Evolutionary conservation across 2,329 filamentous ascomycete genomes (phyloP).

Genomic region (Xylariaceae sp.): DNA sequence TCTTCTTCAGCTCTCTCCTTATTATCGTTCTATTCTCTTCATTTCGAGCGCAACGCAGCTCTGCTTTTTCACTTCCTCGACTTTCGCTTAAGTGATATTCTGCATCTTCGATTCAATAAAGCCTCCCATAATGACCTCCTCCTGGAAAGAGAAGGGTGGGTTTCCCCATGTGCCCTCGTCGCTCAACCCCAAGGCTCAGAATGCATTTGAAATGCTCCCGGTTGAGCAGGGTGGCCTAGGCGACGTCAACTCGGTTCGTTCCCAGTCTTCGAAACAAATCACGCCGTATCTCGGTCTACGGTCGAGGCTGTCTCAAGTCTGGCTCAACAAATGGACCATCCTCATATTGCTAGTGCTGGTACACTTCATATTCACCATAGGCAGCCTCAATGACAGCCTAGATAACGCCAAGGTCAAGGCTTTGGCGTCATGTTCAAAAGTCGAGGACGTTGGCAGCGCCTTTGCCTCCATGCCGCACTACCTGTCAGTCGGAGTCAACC

Average conservation of each 20-base stretch:
- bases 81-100: neutral
- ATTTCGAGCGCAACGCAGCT: neutral
- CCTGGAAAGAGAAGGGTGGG: slow-evolving; percentile 21
- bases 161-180: slow-evolving; percentile 26
- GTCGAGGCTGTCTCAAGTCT: slow-evolving; percentile 87
- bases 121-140: slow-evolving; percentile 20
- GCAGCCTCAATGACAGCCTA: slow-evolving; percentile 68
- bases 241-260: neutral
- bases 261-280: slow-evolving; percentile 48
- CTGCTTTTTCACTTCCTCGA: neutral
- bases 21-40: neutral
- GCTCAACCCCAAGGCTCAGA: slow-evolving; percentile 28
- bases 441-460: slow-evolving; percentile 86
- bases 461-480: slow-evolving; percentile 99
- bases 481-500: slow-evolving; percentile 82
- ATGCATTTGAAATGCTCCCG: slow-evolving; percentile 31
- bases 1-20: neutral
- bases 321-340: slow-evolving; percentile 97
- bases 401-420: slow-evolving; percentile 74
- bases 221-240: neutral
- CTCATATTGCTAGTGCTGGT: slow-evolving; percentile 81
- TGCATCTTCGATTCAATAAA: slow-evolving; percentile 6
- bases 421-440: slow-evolving; percentile 81
- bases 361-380: slow-evolving; percentile 72
- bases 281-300: slow-evolving; percentile 91